Evolutionary conservation across 257 asterid genomes (phyloP).

Genomic region (Capsicum chinense): DNA sequence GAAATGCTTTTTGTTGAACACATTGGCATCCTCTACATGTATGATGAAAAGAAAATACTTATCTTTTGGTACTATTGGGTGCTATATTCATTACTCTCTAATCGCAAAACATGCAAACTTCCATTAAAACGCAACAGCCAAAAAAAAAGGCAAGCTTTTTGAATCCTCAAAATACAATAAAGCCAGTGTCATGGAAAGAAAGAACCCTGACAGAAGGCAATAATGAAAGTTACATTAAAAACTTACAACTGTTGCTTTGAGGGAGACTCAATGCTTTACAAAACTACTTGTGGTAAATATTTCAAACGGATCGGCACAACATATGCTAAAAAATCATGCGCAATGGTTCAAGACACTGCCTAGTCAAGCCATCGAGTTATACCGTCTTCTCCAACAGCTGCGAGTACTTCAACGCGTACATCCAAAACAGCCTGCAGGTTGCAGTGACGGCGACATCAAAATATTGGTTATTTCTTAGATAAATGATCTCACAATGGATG

Average conservation of each 20-base stretch:
- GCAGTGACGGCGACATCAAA: background rate
- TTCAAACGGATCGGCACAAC: background rate
- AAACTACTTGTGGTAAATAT: constrained; percentile 29
- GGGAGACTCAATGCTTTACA: constrained; percentile 24
- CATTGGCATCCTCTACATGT: too few relatives aligned
- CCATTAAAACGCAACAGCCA: background rate
- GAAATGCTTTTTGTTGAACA: too few relatives aligned
- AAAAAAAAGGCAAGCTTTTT: background rate
- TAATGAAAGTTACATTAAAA: constrained; percentile 19
- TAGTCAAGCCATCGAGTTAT: constrained; percentile 97
- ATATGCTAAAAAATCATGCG: constrained; percentile 3
- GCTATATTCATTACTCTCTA: background rate
- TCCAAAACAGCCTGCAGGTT: constrained; percentile 80
- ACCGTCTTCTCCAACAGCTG: constrained; percentile 94
- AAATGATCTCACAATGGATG: background rate
- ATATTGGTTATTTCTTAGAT: background rate
- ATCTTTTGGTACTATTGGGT: too few relatives aligned
- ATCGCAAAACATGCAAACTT: background rate
- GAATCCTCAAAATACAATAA: constrained; percentile 13
- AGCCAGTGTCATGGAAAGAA: constrained; percentile 9
- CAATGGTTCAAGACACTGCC: constrained; percentile 26
- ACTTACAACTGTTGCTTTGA: constrained; percentile 29
- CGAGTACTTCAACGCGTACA: constrained; percentile 84
- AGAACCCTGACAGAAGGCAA: constrained; percentile 25
- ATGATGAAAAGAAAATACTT: too few relatives aligned